Evolutionary conservation across 2,329 filamentous ascomycete species (phyloP).

Genomic region (Sclerotinia spermophila): DNA sequence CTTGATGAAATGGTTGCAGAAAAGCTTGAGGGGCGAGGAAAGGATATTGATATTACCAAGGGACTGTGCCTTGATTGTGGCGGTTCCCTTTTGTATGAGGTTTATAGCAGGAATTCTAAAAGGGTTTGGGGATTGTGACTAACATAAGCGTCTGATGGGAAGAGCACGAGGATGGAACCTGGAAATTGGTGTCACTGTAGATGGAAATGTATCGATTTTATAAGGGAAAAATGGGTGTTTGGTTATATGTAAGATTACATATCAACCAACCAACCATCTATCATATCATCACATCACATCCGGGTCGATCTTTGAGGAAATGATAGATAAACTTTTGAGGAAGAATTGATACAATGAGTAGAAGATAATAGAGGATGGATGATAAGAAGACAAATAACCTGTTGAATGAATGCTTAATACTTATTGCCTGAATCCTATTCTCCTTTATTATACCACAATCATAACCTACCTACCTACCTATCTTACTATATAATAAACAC

Average conservation of each 20-base stretch:
- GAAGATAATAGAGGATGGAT: not conserved
- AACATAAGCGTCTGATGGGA: not conserved
- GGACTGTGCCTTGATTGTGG: constrained; percentile 11
- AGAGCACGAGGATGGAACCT: constrained; percentile 9
- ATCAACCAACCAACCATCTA: no score
- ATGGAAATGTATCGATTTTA: not conserved
- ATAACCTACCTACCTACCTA: not conserved
- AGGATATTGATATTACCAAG: constrained; percentile 4
- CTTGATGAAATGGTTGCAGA: not conserved
- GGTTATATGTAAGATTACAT: no score
- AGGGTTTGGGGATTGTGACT: not conserved
- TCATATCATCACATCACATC: not conserved
- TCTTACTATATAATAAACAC: not conserved
- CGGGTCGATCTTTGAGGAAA: not conserved
- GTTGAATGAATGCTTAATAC: not conserved
- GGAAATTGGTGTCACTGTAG: not conserved
- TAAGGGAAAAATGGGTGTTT: constrained; percentile 4
- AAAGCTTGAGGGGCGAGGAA: constrained; percentile 6
- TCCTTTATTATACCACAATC: no score
- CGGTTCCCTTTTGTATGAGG: constrained; percentile 3
- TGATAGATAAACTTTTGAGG: not conserved
- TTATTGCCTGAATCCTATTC: not conserved
- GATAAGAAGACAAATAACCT: not conserved
- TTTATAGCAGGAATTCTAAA: not conserved
- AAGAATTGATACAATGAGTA: not conserved